Evolutionary conservation across 2,329 filamentous ascomycete genomes (phyloP).

Genomic region (Alternaria angustiovoidea): DNA sequence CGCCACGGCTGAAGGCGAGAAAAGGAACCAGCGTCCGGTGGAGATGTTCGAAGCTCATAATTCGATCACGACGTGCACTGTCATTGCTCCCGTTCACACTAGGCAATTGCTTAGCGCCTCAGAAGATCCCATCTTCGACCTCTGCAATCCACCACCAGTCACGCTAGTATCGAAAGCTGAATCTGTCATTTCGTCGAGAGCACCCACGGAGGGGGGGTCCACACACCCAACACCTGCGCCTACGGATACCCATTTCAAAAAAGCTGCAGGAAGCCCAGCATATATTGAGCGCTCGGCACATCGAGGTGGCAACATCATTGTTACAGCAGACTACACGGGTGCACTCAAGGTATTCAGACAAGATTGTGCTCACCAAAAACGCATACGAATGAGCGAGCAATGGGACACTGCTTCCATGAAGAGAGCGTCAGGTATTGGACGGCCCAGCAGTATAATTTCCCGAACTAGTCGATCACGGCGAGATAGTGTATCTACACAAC

Average conservation of each 20-base stretch:
- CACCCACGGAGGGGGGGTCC: constrained; percentile 54
- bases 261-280: constrained; percentile 72
- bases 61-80: constrained; percentile 85
- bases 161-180: constrained; percentile 80
- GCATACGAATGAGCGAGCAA: constrained; percentile 66
- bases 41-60: constrained; percentile 93
- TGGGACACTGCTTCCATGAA: constrained; percentile 80
- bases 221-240: constrained; percentile 44
- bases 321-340: constrained; percentile 88
- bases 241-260: constrained; percentile 46
- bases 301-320: constrained; percentile 83
- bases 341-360: constrained; percentile 94
- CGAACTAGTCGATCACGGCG: constrained; percentile 60
- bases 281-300: constrained; percentile 82
- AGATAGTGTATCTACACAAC: constrained; percentile 58
- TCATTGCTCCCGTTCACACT: constrained; percentile 82
- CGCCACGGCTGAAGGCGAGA: constrained; percentile 65
- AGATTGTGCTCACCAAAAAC: constrained; percentile 86
- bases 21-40: constrained; percentile 80
- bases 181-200: constrained; percentile 60
- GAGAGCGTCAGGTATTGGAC: constrained; percentile 65
- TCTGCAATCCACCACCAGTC: constrained; percentile 94
- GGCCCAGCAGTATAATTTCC: constrained; percentile 63
- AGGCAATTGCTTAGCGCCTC: constrained; percentile 80
- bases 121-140: constrained; percentile 91